These are phyloP conservation scores for Ilex aquifolium DNA, from an alignment of 257 asterid genomes.

Conservation along the genomic window DNA sequence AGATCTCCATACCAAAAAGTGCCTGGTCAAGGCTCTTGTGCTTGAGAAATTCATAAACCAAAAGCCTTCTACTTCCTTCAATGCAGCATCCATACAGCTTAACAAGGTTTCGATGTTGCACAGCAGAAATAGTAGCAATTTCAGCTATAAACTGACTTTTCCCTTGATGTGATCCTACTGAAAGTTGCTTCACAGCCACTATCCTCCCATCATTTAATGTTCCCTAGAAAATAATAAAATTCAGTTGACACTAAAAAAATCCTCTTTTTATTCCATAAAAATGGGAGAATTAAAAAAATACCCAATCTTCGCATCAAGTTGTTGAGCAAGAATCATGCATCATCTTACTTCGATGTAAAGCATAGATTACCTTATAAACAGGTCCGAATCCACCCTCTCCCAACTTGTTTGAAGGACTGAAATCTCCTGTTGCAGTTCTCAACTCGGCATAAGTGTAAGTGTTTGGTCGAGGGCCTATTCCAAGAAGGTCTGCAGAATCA, in stretches of 20 bases:
- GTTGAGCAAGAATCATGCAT: no score
- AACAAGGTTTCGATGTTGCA: not conserved
- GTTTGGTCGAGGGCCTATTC: not conserved
- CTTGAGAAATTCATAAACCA: not conserved
- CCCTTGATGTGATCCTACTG: not conserved
- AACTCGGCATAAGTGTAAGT: not conserved
- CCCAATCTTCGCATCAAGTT: no score
- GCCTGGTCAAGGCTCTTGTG: slow-evolving; percentile 3
- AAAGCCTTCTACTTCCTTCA: not conserved
- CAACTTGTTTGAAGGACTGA: not conserved
- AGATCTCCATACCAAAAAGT: not conserved
- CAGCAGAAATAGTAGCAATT: slow-evolving; percentile 1
- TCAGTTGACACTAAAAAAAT: no score
- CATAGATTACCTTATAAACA: slow-evolving; percentile 1
- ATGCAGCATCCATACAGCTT: not conserved
- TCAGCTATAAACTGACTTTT: not conserved
- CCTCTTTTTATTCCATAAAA: no score
- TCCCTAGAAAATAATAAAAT: not conserved
- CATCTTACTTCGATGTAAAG: no score
- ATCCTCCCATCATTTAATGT: not conserved
- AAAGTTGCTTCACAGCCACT: not conserved
- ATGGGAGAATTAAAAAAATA: no score
- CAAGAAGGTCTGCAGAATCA: not conserved
- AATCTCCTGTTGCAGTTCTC: not conserved
- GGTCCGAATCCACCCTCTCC: slow-evolving; percentile 1